Percentiles rank a stretch among this genome's conserved stretches.
phyloP scores from a whole-genome alignment of 768 basidiomycete species.

The Chalciporus piperatus region DNA sequence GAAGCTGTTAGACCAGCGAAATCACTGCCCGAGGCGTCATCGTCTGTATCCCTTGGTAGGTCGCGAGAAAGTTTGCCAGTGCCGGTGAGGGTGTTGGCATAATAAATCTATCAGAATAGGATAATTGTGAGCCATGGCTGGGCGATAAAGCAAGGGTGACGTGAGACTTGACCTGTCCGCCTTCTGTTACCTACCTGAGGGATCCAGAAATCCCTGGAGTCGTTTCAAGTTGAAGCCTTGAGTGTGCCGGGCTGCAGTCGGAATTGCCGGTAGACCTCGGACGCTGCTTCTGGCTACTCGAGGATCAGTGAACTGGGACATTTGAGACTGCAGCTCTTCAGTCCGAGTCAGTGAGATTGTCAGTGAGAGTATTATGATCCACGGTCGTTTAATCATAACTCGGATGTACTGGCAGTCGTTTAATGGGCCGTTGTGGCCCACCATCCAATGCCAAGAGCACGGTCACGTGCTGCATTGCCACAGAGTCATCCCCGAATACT shows the following conservation, averaged over 20 bases:
- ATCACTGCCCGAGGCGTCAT: constrained; percentile 55
- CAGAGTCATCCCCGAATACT: too few relatives aligned
- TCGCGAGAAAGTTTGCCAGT: constrained; percentile 75
- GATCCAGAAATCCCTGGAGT: constrained; percentile 73
- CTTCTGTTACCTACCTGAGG: constrained; percentile 66
- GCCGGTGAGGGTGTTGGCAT: constrained; percentile 87
- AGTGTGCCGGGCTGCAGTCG: neutral
- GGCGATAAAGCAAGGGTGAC: neutral
- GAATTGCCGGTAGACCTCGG: constrained; percentile 30
- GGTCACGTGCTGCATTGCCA: too few relatives aligned
- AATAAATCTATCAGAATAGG: constrained; percentile 67
- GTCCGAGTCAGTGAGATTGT: too few relatives aligned
- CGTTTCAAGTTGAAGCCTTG: constrained; percentile 4
- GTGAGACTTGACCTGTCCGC: constrained; percentile 65
- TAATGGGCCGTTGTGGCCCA: too few relatives aligned
- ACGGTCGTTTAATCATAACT: too few relatives aligned
- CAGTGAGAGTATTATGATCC: too few relatives aligned
- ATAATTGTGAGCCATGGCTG: neutral
- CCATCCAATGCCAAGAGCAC: too few relatives aligned
- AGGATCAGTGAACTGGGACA: constrained; percentile 14
- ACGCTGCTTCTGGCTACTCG: constrained; percentile 17
- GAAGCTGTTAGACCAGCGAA: constrained; percentile 50
- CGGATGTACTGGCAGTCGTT: too few relatives aligned
- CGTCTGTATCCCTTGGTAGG: constrained; percentile 54
- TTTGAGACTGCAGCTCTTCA: neutral